Base-by-base conservation (phyloP, 2,329 filamentous ascomycete genomes). In the Ceratocystis huliohia region DNA sequence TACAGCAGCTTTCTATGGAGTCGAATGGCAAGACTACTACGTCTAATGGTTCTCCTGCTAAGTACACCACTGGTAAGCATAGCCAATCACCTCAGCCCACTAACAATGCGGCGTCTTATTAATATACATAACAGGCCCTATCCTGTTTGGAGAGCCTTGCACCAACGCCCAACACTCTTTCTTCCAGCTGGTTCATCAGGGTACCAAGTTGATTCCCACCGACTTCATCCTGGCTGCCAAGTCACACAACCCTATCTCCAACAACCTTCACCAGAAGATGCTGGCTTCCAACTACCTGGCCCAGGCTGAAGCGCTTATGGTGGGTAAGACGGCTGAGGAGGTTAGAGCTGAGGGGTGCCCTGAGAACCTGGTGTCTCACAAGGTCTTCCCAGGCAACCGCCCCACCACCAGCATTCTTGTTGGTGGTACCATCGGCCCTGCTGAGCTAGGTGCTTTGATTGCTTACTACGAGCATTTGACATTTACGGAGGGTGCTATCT, bases 81-180 rank as follows among this genome's bases (percentile, higher is more conserved):
- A n/a, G 7, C 2, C 3, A 1, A 15, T 17, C 7, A 45, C 25
- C 3, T 10, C 3, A 3, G 20, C 30, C 5, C 20, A 41, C 20
- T 50, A 59, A 69, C 25, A 7, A 37, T 20, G 17, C 17, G 25
- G 53, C 53, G n/a, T 57, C 15, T 7, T 57, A 33, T 70, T 74
- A 66, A 74, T 68, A 30, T 25, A 1, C 6, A 17, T 25, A 6
- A 8, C 45, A 79, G 78, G 94, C 62, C 85, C 94, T 65, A 93
- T 99, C 75, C 81, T 99, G 70, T 99, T 99, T 75, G 94, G 94
- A 74, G 94, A 99, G 82, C 94, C 94, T 65, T 95, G 91, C 78
- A 99, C 94, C 76, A 99, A 99, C 76, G 94, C 94, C 57, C 94
- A 99, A 81, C 94, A 99, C 84, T 97, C 94, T 69, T 99, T 99